Percentiles rank a stretch among this genome's conserved stretches.
Conservation (phyloP, 805 yeast species). For the Wickerhamiella qilinensis region DNA sequence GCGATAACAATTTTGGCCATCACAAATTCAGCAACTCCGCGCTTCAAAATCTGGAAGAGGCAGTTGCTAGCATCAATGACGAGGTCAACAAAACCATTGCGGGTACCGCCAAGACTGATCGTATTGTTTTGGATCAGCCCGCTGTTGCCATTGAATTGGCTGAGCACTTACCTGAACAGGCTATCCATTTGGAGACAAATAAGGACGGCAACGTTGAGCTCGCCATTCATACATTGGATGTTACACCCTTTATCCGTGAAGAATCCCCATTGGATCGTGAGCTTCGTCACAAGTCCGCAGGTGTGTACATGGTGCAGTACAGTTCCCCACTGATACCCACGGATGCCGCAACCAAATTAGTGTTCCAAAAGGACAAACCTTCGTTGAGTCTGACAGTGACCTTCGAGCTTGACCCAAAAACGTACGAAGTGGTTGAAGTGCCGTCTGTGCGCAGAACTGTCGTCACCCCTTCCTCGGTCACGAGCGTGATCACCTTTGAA, state of each 20-base stretch:
- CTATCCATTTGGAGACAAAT: conserved; percentile 58
- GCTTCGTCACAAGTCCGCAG: conserved; percentile 75
- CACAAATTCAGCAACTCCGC: conserved; percentile 28
- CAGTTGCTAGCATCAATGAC: conserved; percentile 7
- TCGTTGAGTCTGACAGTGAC: conserved; percentile 62
- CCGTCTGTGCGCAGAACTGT: conserved; percentile 55
- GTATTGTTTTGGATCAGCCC: background rate
- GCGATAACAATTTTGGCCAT: conserved; percentile 38
- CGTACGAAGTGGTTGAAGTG: conserved; percentile 56
- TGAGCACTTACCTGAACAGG: conserved; percentile 52
- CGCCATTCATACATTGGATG: conserved; percentile 77
- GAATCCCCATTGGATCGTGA: conserved; percentile 74
- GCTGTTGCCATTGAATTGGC: conserved; percentile 42
- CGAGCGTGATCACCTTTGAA: conserved; percentile 29
- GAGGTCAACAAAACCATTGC: background rate
- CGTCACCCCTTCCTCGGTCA: conserved; percentile 44
- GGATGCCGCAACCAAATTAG: conserved; percentile 22
- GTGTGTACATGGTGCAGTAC: conserved; percentile 61
- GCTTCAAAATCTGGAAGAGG: conserved; percentile 25
- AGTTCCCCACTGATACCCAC: conserved; percentile 47
- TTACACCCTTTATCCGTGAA: conserved; percentile 50
- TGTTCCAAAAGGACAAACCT: conserved; percentile 39
- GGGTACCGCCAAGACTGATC: background rate
- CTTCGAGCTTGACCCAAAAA: conserved; percentile 59
- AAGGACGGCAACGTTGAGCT: conserved; percentile 51